These are phyloP conservation scores for Fusarium aywerte DNA, from an alignment of 2,329 filamentous ascomycete genomes.

Conservation along the genomic window DNA sequence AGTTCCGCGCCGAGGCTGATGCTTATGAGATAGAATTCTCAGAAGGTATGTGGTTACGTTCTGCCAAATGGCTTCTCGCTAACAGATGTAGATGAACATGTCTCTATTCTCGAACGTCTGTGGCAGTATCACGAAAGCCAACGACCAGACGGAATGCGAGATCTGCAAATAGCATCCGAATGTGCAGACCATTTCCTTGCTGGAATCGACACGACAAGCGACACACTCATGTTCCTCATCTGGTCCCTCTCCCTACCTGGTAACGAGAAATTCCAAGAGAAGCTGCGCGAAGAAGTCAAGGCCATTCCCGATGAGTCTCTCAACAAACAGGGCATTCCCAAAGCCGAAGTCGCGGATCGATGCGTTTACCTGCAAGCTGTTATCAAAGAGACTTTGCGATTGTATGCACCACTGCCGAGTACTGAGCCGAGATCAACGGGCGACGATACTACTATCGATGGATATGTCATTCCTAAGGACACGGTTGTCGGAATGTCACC, in stretches of 20 bases:
- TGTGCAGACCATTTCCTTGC: conserved; percentile 64
- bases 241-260: conserved; percentile 60
- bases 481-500: conserved; percentile 46
- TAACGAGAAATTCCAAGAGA: conserved; percentile 56
- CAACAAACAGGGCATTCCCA: conserved; percentile 46
- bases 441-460: conserved; percentile 33
- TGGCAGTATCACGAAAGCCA: conserved; percentile 49
- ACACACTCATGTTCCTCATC: conserved; percentile 62
- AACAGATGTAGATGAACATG: conserved; percentile 10
- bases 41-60: neutral
- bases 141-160: conserved; percentile 48
- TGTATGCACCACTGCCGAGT: conserved; percentile 63
- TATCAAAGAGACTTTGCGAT: conserved; percentile 61
- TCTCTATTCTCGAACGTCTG: conserved; percentile 53
- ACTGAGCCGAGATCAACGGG: conserved; percentile 58
- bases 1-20: conserved; percentile 17
- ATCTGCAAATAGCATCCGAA: conserved; percentile 63
- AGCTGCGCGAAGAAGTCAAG: conserved; percentile 56
- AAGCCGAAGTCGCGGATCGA: conserved; percentile 51
- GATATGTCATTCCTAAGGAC: conserved; percentile 39
- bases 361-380: conserved; percentile 59
- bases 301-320: conserved; percentile 39
- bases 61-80: neutral
- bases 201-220: conserved; percentile 64
- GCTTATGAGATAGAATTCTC: neutral